Evolutionary conservation across 1,284 basidiomycete species (phyloP), one percentile per base, ranked within the genome.

Genomic region (Fomes fomentarius): DNA sequence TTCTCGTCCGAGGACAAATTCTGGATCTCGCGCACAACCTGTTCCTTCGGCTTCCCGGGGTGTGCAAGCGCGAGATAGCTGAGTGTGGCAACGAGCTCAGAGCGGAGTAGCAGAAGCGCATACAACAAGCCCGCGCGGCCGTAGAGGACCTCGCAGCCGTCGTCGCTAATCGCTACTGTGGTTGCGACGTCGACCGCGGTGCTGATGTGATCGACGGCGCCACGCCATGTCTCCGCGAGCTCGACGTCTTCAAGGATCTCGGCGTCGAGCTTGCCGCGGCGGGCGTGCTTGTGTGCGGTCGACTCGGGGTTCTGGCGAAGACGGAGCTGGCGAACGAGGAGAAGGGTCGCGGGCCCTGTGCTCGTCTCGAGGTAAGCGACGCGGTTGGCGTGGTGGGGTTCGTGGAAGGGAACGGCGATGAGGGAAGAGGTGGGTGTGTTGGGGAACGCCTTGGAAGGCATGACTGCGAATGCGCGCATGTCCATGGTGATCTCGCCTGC

Each of bases 51-150:
- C 47, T 54, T 53, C 10, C 49, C 46, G 14, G 50, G 34, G 14
- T 45, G 53, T 41, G 41, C 44, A 14, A 41, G 52, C 41, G 37
- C 43, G 25, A 61, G 56, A 48, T 58, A 56, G 57, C 25, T 52
- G 24, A 56, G 34, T 25, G 60, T 58, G 40, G 56, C 26, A 7
- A 43, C 41, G 30, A 58, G 41, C 37, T 63, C 64, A 10, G 51
- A 47, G 65, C 76, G 73, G 17, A 84, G 69, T 24, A 70, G 69
- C 0, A 82, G 69, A 17, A 83, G 67, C 4, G 76, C 74, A 56
- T 83, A 83, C 0, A 84, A 71, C 21, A 83, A 65, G 5, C 82
- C 82, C 15, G 80, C 81, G 33, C 81, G 79, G 0, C 81, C 82
- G 60, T 83, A 84, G 5, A 84, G 70, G 10, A 82, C 74, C 61